These are phyloP conservation scores for Juglanconis juglandina DNA, from an alignment of 2,329 filamentous ascomycete species.

Conservation along the genomic window DNA sequence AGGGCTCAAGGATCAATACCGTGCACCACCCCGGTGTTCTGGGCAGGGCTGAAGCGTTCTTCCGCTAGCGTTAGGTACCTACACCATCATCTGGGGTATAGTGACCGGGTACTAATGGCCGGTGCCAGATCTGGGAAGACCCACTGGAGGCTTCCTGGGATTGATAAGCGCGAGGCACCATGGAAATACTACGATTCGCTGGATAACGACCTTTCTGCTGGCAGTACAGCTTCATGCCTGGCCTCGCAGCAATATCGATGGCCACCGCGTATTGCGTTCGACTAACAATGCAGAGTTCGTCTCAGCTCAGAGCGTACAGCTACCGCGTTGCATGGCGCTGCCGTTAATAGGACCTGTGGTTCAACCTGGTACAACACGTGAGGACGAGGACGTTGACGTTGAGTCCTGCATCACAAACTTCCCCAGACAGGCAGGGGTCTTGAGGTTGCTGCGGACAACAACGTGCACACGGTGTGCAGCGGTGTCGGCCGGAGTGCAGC, in stretches of 20 bases:
- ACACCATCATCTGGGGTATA: background rate
- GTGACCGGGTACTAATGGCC: background rate
- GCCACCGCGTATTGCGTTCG: background rate
- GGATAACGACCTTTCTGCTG: constrained; percentile 5
- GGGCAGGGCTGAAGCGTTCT: constrained; percentile 9
- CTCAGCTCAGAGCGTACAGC: background rate
- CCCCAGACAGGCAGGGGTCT: constrained; percentile 1
- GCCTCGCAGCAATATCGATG: background rate
- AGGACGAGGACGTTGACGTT: background rate
- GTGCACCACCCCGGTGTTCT: constrained; percentile 2
- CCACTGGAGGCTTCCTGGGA: constrained; percentile 1
- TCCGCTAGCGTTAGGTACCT: background rate
- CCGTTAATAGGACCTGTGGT: constrained; percentile 5
- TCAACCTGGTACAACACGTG: background rate
- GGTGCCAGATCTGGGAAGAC: constrained; percentile 7
- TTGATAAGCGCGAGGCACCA: background rate
- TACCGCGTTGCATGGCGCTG: background rate
- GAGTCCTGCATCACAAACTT: background rate
- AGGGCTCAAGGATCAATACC: constrained; percentile 8
- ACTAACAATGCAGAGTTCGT: too few species aligned
- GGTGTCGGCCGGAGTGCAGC: constrained; percentile 8
- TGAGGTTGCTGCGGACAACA: background rate
- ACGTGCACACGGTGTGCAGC: background rate
- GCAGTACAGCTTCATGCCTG: constrained; percentile 1
- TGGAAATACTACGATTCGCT: constrained; percentile 9